Conservation (phyloP, 108 stramenopile species). For the Pinguiococcus pyrenoidosus region DNA sequence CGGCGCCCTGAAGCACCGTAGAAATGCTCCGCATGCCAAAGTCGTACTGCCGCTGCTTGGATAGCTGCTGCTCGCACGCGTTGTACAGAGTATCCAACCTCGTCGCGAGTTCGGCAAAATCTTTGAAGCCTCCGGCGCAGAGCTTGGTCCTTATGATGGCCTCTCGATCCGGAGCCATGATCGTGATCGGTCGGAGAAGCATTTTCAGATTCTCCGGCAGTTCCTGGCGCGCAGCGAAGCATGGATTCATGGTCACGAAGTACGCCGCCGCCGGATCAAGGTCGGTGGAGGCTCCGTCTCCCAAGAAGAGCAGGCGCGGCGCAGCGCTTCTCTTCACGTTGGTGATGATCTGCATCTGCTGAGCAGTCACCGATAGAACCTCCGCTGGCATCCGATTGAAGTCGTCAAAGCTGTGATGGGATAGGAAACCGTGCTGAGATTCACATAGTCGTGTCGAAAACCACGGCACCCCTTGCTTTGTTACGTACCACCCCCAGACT, state of each 20-base stretch:
- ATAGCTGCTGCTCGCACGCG: conserved; percentile 72
- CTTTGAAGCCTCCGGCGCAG: conserved; percentile 67
- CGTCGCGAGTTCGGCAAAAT: conserved; percentile 61
- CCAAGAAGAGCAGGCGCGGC: conserved; percentile 64
- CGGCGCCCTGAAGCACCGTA: conserved; percentile 65
- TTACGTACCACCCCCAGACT: conserved; percentile 78
- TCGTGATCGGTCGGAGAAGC: conserved; percentile 73
- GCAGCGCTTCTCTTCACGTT: conserved; percentile 68
- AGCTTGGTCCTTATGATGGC: conserved; percentile 86
- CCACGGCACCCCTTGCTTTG: too few relatives aligned
- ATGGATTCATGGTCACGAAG: conserved; percentile 88
- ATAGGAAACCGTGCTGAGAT: too few relatives aligned
- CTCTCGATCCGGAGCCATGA: conserved; percentile 82
- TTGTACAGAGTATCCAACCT: conserved; percentile 71
- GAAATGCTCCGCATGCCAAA: conserved; percentile 76
- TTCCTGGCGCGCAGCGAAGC: conserved; percentile 80
- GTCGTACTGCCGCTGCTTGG: conserved; percentile 75
- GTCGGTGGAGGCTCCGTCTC: conserved; percentile 64
- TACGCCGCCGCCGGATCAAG: conserved; percentile 63
- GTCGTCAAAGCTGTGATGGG: conserved; percentile 85
- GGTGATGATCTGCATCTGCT: conserved; percentile 71
- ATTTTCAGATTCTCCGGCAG: conserved; percentile 81
- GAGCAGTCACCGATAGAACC: conserved; percentile 76
- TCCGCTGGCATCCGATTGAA: conserved; percentile 80
- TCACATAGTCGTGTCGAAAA: too few relatives aligned